A percentile compares a stretch with the other conserved stretches of the same genome.
These are phyloP conservation scores for Stagonosporopsis tanaceti DNA, from an alignment of 2,329 filamentous ascomycete species.

Conservation along the genomic window DNA sequence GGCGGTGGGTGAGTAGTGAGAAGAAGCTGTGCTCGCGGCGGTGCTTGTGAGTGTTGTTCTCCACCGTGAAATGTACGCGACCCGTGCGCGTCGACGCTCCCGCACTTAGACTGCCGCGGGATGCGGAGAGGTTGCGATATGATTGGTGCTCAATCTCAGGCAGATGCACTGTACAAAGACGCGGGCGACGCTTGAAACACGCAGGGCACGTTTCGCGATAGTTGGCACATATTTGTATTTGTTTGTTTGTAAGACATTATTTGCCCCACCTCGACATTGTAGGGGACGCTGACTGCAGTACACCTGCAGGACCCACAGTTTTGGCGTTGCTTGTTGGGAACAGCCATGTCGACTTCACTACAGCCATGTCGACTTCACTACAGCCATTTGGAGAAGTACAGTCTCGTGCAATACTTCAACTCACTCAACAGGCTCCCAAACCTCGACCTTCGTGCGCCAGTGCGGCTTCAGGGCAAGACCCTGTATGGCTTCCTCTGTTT, in stretches of 20 bases:
- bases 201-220: background rate
- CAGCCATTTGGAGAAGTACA: background rate
- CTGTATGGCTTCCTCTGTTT: constrained; percentile 55
- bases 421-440: constrained; percentile 32
- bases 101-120: constrained; percentile 31
- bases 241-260: constrained; percentile 8
- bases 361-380: too few relatives aligned
- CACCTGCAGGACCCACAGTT: background rate
- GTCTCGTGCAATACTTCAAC: background rate
- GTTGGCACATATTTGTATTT: background rate
- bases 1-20: background rate
- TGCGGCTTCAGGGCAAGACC: constrained; percentile 33
- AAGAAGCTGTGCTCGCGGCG: constrained; percentile 19
- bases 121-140: constrained; percentile 27
- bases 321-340: background rate
- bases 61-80: constrained; percentile 26
- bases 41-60: constrained; percentile 35
- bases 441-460: constrained; percentile 32
- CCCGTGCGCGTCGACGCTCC: constrained; percentile 22
- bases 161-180: constrained; percentile 10
- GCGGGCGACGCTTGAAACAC: constrained; percentile 10
- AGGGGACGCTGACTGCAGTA: background rate
- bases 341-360: background rate
- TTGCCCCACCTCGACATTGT: constrained; percentile 6
- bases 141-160: constrained; percentile 25